Percentiles rank a stretch among this genome's conserved stretches.
Evolutionary conservation across 2,329 filamentous ascomycete species (phyloP).

Genomic region (Paecilomyces sp.): DNA sequence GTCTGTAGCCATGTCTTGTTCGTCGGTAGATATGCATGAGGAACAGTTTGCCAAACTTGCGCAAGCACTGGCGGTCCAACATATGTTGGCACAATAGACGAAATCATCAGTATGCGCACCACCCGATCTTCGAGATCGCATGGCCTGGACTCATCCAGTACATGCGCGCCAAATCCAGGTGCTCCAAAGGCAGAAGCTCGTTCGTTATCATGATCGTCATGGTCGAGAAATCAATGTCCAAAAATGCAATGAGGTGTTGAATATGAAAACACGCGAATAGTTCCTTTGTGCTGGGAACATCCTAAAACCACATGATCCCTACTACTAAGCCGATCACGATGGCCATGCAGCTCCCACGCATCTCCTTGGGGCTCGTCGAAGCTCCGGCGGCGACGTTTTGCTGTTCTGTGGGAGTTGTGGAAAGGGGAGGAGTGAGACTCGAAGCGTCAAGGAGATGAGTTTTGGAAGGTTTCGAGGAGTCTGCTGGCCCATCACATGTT

Average conservation of each 20-base stretch:
- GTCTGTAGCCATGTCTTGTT: background rate
- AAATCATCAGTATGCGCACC: background rate
- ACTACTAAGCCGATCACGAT: conserved; percentile 28
- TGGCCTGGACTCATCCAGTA: background rate
- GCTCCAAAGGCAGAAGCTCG: background rate
- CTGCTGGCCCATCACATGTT: background rate
- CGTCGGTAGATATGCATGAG: background rate
- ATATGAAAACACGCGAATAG: background rate
- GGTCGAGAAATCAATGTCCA: background rate
- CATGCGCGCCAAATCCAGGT: background rate
- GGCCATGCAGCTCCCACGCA: conserved; percentile 30
- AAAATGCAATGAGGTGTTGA: background rate
- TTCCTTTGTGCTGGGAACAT: background rate
- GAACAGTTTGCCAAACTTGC: background rate
- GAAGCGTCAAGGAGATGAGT: background rate
- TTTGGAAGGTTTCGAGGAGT: background rate
- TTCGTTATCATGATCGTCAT: background rate
- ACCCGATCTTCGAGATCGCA: background rate
- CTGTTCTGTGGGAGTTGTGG: conserved; percentile 10
- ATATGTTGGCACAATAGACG: background rate
- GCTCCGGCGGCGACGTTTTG: conserved; percentile 15
- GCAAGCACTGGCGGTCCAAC: background rate
- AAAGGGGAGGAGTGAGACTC: conserved; percentile 2
- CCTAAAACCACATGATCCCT: conserved; percentile 30
- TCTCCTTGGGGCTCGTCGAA: conserved; percentile 17